These are phyloP conservation scores for Termitomyces sp. DNA, from an alignment of 768 basidiomycete species.

Conservation along the genomic window DNA sequence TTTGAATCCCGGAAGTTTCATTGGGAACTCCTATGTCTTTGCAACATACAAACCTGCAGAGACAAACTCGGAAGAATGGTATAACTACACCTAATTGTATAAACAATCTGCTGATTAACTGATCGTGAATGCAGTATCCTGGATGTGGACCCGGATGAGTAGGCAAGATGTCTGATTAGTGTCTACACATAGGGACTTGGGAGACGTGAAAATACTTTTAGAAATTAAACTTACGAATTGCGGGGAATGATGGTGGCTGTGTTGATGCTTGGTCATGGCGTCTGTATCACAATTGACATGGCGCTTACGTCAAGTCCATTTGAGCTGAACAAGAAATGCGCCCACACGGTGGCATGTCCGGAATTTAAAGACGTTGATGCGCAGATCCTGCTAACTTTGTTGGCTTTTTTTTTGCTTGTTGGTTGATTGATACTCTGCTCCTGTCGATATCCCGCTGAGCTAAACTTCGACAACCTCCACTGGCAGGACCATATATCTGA, in stretches of 20 bases:
- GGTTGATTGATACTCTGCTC: neutral
- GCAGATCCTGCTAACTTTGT: neutral
- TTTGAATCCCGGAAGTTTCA: conserved; percentile 94
- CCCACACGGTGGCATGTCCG: conserved; percentile 4
- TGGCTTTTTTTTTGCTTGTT: neutral
- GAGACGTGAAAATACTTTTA: neutral
- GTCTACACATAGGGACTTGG: neutral
- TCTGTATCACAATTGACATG: neutral
- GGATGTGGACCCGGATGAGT: conserved; percentile 33
- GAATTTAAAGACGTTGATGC: neutral
- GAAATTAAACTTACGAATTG: neutral
- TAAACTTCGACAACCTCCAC: neutral
- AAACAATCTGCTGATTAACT: neutral
- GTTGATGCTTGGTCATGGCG: neutral
- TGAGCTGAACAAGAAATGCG: neutral
- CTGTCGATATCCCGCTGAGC: neutral
- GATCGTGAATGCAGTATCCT: conserved; percentile 24
- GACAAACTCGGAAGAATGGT: conserved; percentile 84
- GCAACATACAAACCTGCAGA: conserved; percentile 88
- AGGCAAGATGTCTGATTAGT: neutral
- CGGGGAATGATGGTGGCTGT: conserved; percentile 6
- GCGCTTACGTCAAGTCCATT: conserved; percentile 10
- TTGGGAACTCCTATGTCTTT: conserved; percentile 78
- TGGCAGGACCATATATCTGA: neutral
- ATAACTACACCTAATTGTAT: neutral